These are phyloP conservation scores for Helichrysum umbraculigerum DNA, from an alignment of 129 eudicot species.

Conservation along the genomic window DNA sequence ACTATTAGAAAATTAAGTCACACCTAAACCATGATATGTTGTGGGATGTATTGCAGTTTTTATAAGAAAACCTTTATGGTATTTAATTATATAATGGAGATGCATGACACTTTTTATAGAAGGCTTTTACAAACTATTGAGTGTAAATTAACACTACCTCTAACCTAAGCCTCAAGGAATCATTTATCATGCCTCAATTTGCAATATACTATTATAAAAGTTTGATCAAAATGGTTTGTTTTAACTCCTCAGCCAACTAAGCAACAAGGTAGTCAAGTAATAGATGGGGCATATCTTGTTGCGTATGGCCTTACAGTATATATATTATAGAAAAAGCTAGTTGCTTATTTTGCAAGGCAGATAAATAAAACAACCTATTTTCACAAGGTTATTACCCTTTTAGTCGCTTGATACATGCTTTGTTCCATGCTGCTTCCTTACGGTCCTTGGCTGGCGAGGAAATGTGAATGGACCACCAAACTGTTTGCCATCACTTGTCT, in stretches of 20 bases:
- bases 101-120: neutral
- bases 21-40: neutral
- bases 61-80: neutral
- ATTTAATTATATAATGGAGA: neutral
- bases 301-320: neutral
- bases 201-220: neutral
- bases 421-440: constrained; percentile 28
- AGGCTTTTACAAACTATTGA: no score
- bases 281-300: neutral
- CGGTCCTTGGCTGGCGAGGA: constrained; percentile 43
- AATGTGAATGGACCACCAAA: constrained; percentile 38
- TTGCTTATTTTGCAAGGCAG: neutral
- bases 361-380: neutral
- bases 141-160: no score
- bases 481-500: constrained; percentile 19
- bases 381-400: constrained; percentile 19
- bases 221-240: neutral
- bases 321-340: neutral
- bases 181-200: neutral
- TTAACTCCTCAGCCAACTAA: neutral
- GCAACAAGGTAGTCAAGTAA: constrained; percentile 1
- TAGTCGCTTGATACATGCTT: constrained; percentile 18
- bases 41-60: neutral
- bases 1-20: neutral
- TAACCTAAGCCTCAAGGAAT: neutral